Evolutionary conservation across 345 rosid species (phyloP).

Genomic region (Hibiscus tridactylites): DNA sequence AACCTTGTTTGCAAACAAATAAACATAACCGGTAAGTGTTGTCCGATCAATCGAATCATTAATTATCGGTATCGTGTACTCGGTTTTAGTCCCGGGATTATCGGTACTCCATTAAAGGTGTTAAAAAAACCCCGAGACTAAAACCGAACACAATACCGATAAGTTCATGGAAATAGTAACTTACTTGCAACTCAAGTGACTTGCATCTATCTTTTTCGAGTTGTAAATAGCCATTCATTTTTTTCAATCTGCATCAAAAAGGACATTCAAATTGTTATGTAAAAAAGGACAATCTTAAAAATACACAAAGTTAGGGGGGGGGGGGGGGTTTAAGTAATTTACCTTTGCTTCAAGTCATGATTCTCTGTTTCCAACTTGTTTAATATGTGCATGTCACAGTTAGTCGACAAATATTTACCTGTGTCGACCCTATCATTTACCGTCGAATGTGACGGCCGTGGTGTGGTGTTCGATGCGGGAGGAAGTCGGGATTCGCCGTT

Average conservation of each 20-base stretch:
- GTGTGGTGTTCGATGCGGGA: not conserved
- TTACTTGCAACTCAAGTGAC: conserved; percentile 30
- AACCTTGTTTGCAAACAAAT: conserved; percentile 17
- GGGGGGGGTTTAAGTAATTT: not conserved
- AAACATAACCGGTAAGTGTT: not conserved
- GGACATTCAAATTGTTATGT: not conserved
- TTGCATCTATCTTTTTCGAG: conserved; percentile 19
- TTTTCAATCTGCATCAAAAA: conserved; percentile 12
- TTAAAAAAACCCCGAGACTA: too few species aligned
- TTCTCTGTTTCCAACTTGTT: conserved; percentile 16
- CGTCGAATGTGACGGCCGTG: not conserved
- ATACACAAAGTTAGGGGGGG: not conserved
- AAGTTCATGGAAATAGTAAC: too few species aligned
- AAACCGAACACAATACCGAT: too few species aligned
- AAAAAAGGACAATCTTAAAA: not conserved
- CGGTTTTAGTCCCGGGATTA: too few species aligned
- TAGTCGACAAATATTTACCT: not conserved
- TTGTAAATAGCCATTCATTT: conserved; percentile 7
- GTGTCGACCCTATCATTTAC: conserved; percentile 12
- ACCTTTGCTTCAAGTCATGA: conserved; percentile 18
- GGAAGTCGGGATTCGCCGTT: not conserved
- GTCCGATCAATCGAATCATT: too few species aligned
- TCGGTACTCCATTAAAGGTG: too few species aligned
- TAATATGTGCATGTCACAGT: not conserved
- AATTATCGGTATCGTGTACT: too few species aligned